Conservation (phyloP, 495 filamentous ascomycete species). For the Xylaria curta region DNA sequence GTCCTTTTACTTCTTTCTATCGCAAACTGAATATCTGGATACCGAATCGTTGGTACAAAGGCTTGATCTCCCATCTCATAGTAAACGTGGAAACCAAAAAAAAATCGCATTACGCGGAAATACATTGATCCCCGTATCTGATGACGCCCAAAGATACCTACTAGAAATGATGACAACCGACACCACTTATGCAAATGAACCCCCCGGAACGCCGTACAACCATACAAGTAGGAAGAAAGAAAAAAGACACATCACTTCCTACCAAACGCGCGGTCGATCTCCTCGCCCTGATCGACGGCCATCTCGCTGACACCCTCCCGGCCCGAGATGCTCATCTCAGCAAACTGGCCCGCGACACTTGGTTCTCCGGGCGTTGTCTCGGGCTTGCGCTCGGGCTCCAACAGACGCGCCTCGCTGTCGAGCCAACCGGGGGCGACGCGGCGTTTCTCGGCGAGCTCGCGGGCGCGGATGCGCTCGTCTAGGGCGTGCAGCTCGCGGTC, state of each 20-base stretch:
- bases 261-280: conserved; percentile 91
- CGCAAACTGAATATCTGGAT: not conserved
- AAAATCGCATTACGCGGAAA: not conserved
- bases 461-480: conserved; percentile 71
- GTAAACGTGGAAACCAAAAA: too few species aligned
- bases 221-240: not conserved
- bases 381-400: conserved; percentile 70
- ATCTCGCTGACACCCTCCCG: conserved; percentile 51
- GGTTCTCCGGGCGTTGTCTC: conserved; percentile 23
- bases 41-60: not conserved
- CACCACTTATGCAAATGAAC: conserved; percentile 16
- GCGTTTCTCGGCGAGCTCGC: conserved; percentile 91
- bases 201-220: conserved; percentile 2
- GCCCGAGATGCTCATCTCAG: conserved; percentile 46
- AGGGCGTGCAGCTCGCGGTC: conserved; percentile 69
- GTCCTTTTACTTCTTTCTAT: not conserved
- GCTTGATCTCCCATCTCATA: not conserved
- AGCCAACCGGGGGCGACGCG: conserved; percentile 92
- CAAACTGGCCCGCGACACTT: conserved; percentile 32
- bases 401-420: conserved; percentile 82
- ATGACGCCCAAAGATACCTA: not conserved
- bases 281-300: conserved; percentile 69
- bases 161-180: not conserved
- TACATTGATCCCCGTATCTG: conserved; percentile 3
- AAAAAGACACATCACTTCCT: conserved; percentile 42